These are phyloP conservation scores for Trypanosoma melophagium DNA, from an alignment of 208 protist genomes.

Conservation along the genomic window DNA sequence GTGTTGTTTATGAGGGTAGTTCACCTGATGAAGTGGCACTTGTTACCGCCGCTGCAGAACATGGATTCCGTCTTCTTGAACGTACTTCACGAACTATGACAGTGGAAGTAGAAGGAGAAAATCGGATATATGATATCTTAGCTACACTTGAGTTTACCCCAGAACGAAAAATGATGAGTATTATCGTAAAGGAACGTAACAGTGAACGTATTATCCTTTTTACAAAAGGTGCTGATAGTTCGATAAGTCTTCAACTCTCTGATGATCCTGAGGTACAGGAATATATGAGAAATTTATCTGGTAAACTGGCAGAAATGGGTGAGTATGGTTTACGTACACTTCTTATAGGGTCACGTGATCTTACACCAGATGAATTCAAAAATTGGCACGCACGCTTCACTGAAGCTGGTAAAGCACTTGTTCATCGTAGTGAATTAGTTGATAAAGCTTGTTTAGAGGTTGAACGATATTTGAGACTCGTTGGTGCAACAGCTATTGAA, in stretches of 20 bases:
- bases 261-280: conserved; percentile 43
- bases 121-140: conserved; percentile 74
- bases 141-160: conserved; percentile 88
- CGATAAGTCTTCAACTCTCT: conserved; percentile 56
- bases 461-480: conserved; percentile 79
- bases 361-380: conserved; percentile 60
- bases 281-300: conserved; percentile 42
- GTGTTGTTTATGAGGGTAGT: conserved; percentile 86
- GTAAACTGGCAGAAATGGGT: conserved; percentile 75
- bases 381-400: conserved; percentile 61
- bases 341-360: conserved; percentile 64
- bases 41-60: conserved; percentile 68
- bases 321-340: conserved; percentile 85
- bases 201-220: conserved; percentile 78
- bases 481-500: conserved; percentile 96
- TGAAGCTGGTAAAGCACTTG: conserved; percentile 53
- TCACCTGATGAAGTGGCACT: conserved; percentile 94
- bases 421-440: conserved; percentile 56
- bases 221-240: conserved; percentile 91
- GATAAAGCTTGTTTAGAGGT: conserved; percentile 89
- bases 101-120: conserved; percentile 25
- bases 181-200: conserved; percentile 72
- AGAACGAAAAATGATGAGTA: conserved; percentile 92
- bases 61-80: conserved; percentile 63
- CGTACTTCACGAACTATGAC: conserved; percentile 65